Percentiles rank a stretch among this genome's conserved stretches.
Evolutionary conservation across 208 protist species (phyloP).

Genomic region (Tritrichomonas musculus): DNA sequence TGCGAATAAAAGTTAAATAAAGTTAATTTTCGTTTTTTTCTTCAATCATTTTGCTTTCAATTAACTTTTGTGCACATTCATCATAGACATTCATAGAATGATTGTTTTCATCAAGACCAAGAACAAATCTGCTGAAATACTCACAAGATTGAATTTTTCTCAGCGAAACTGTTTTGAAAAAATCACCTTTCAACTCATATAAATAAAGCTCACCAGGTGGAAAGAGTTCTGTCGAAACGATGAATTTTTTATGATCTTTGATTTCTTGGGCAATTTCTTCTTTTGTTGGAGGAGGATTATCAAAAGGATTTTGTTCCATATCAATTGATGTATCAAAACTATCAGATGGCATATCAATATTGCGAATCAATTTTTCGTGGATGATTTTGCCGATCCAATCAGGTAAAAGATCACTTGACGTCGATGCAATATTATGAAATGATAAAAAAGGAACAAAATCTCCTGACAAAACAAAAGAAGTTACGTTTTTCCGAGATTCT

Average conservation of each 20-base stretch:
- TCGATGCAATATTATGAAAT: not conserved
- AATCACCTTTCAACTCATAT: not conserved
- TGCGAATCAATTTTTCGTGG: too few relatives aligned
- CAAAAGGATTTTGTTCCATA: not conserved
- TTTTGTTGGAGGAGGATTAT: not conserved
- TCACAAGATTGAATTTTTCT: not conserved
- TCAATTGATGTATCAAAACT: not conserved
- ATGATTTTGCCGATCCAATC: not conserved
- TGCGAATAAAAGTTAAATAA: too few relatives aligned
- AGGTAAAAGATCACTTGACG: not conserved
- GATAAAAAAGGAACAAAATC: slow-evolving; percentile 10
- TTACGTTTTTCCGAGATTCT: not conserved
- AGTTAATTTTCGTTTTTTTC: too few relatives aligned
- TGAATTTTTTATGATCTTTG: not conserved
- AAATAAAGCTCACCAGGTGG: not conserved
- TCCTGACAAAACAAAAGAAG: not conserved
- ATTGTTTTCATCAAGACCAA: too few relatives aligned
- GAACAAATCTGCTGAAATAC: too few relatives aligned
- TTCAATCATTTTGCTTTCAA: too few relatives aligned
- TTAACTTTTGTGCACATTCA: too few relatives aligned
- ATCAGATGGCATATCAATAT: too few relatives aligned
- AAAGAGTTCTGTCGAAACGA: not conserved
- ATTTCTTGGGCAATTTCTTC: not conserved
- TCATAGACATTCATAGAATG: too few relatives aligned
- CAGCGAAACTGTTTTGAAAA: not conserved